A percentile compares a stretch with the other conserved stretches of the same genome.
Evolutionary conservation across 2,329 filamentous ascomycete genomes (phyloP).

Genomic region (Colletotrichum costaricense): DNA sequence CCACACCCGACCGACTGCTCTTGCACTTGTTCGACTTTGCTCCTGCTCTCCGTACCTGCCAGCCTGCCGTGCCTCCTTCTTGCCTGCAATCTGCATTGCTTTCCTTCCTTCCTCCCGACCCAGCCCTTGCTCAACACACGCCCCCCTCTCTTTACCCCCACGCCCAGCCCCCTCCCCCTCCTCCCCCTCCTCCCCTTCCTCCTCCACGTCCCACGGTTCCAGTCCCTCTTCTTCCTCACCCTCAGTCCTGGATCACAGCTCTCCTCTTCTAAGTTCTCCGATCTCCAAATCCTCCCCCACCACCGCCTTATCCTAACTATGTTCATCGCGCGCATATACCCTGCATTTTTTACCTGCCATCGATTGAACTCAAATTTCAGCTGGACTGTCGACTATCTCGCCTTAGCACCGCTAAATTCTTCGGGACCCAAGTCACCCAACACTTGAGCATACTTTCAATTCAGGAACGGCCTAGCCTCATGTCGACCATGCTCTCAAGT

Average conservation of each 20-base stretch:
- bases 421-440: background rate
- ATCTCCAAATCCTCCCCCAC: constrained; percentile 7
- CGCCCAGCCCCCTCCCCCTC: background rate
- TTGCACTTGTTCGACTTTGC: background rate
- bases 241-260: background rate
- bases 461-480: background rate
- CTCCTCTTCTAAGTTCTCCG: constrained; percentile 2
- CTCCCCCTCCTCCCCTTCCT: too few species aligned
- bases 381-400: background rate
- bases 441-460: background rate
- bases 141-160: background rate
- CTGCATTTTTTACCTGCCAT: background rate
- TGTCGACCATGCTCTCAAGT: background rate
- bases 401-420: background rate
- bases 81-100: background rate
- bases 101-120: background rate
- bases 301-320: background rate
- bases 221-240: background rate
- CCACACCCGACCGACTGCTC: background rate
- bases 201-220: too few species aligned
- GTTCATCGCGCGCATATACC: background rate
- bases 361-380: constrained; percentile 8
- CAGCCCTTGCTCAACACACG: background rate
- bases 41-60: background rate
- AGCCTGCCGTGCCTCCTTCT: background rate